Percentiles rank a stretch among this genome's conserved stretches.
phyloP scores from a whole-genome alignment of 1,139 yeast species.

The Sugiyamaella sp. region DNA sequence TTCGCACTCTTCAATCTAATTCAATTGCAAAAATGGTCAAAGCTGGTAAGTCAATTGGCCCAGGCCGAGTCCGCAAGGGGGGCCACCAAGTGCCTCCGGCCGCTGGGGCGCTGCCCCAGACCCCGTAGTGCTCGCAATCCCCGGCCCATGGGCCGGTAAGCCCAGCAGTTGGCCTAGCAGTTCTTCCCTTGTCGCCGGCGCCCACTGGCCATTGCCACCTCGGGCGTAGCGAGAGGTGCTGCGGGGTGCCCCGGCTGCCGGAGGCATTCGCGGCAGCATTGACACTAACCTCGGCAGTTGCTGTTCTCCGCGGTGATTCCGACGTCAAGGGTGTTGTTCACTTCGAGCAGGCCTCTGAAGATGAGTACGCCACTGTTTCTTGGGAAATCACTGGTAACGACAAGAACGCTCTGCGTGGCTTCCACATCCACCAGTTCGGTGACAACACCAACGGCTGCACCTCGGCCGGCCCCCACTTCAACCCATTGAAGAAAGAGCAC shows the following conservation, averaged over 20 bases:
- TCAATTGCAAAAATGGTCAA: constrained; percentile 38
- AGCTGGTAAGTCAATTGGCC: constrained; percentile 43
- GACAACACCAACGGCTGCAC: constrained; percentile 99
- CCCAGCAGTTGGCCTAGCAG: background rate
- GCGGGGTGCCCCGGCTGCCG: constrained; percentile 6
- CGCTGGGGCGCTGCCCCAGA: constrained; percentile 1
- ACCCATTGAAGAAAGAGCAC: constrained; percentile 87
- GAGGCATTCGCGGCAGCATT: background rate
- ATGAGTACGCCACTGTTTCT: constrained; percentile 78
- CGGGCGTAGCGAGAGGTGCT: background rate
- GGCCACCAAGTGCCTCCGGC: background rate
- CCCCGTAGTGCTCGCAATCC: background rate
- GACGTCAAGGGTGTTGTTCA: constrained; percentile 82
- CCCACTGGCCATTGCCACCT: background rate
- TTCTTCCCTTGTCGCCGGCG: background rate
- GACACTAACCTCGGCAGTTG: constrained; percentile 53
- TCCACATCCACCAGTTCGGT: constrained; percentile 98
- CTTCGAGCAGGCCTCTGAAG: constrained; percentile 80
- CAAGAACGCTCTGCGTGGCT: constrained; percentile 87
- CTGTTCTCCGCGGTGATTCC: constrained; percentile 94
- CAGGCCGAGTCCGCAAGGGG: background rate
- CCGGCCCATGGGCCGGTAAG: background rate
- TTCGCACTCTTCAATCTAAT: constrained; percentile 2
- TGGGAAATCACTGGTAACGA: constrained; percentile 90
- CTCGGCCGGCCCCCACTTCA: constrained; percentile 98